These are phyloP conservation scores for Thelonectria olida DNA, from an alignment of 2,329 filamentous ascomycete genomes.

Conservation along the genomic window DNA sequence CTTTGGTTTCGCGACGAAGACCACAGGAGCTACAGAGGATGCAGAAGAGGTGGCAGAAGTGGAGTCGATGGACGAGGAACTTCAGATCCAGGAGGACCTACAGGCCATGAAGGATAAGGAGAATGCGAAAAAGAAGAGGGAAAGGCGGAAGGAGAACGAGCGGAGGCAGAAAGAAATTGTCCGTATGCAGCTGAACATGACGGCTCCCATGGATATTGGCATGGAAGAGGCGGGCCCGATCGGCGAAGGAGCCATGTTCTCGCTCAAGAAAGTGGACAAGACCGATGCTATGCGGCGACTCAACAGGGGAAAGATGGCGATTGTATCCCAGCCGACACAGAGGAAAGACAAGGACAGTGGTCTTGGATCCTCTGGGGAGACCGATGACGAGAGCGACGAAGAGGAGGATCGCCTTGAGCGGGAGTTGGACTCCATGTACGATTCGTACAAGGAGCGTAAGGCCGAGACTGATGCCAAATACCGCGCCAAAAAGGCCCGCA, in stretches of 20 bases:
- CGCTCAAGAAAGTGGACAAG: constrained; percentile 83
- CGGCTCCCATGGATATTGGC: constrained; percentile 93
- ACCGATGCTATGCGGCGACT: constrained; percentile 71
- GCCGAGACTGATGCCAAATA: constrained; percentile 86
- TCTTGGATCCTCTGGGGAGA: constrained; percentile 61
- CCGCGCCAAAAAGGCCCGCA: constrained; percentile 86
- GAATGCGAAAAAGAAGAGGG: constrained; percentile 79
- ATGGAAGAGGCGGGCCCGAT: constrained; percentile 84
- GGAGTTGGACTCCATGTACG: constrained; percentile 89
- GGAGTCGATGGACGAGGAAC: constrained; percentile 92
- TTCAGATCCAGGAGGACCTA: constrained; percentile 88
- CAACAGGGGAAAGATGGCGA: constrained; percentile 79
- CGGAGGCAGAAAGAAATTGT: constrained; percentile 93
- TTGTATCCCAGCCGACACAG: constrained; percentile 65
- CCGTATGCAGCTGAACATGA: constrained; percentile 98
- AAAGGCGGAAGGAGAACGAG: constrained; percentile 89
- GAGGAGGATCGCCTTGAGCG: constrained; percentile 85
- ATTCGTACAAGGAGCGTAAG: constrained; percentile 82
- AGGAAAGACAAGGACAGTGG: constrained; percentile 68
- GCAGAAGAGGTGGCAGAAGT: constrained; percentile 81
- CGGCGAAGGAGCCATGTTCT: constrained; percentile 87
- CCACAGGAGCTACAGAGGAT: constrained; percentile 56
- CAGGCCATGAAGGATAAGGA: constrained; percentile 85
- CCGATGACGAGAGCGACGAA: constrained; percentile 74
- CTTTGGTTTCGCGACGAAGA: constrained; percentile 86